Percentiles rank a stretch among this genome's conserved stretches.
Conservation (phyloP, 371 early-diverging fungal genomes). For the Mucor irregularis region DNA sequence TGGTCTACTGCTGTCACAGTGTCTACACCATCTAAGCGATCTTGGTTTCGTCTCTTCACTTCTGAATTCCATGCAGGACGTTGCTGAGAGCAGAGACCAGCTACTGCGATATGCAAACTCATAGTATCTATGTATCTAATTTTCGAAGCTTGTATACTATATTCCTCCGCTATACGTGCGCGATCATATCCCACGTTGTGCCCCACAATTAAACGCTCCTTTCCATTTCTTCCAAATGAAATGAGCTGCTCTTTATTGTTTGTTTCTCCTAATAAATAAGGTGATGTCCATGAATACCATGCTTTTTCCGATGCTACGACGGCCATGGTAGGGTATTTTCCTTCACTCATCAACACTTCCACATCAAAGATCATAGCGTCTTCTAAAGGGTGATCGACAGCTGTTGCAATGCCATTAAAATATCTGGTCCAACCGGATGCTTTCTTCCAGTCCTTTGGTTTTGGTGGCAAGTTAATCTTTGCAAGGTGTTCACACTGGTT, state of each 20-base stretch:
- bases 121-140: constrained; percentile 89
- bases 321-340: constrained; percentile 83
- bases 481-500: constrained; percentile 56
- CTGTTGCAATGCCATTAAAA: constrained; percentile 32
- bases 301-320: constrained; percentile 71
- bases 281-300: constrained; percentile 96
- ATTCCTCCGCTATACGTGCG: constrained; percentile 88
- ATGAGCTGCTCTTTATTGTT: constrained; percentile 59
- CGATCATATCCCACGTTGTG: constrained; percentile 95
- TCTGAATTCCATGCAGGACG: constrained; percentile 76
- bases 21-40: constrained; percentile 29
- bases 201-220: constrained; percentile 73
- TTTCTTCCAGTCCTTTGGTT: constrained; percentile 63
- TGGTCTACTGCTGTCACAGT: constrained; percentile 16
- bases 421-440: constrained; percentile 89
- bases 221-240: constrained; percentile 48
- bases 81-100: constrained; percentile 92
- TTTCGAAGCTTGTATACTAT: constrained; percentile 50
- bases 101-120: constrained; percentile 90
- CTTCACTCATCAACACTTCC: constrained; percentile 71
- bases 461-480: constrained; percentile 42
- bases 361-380: constrained; percentile 86
- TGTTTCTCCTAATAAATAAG: constrained; percentile 54
- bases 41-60: constrained; percentile 46
- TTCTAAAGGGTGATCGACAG: constrained; percentile 65